A percentile compares a stretch with the other conserved stretches of the same genome.
These are phyloP conservation scores for Ophiocytium majus DNA, from an alignment of 352 stramenopile genomes.

Conservation along the genomic window DNA sequence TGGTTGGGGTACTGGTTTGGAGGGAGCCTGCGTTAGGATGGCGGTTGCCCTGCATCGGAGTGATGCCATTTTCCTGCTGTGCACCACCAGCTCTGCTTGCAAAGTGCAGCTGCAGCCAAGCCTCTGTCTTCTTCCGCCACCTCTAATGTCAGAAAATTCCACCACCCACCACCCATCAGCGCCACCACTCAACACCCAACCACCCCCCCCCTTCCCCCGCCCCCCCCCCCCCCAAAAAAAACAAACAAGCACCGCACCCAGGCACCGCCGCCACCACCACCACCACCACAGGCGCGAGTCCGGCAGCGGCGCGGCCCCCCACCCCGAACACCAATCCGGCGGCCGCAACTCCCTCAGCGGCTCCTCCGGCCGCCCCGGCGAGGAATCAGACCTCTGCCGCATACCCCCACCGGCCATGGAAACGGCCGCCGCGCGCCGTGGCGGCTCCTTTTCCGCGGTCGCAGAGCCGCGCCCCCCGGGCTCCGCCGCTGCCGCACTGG, in stretches of 20 bases:
- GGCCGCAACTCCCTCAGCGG: not conserved
- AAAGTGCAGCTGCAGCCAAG: not conserved
- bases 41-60: no score
- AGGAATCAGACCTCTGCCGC: not conserved
- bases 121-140: not conserved
- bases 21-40: no score
- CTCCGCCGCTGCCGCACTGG: no score
- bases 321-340: not conserved
- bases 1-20: not conserved
- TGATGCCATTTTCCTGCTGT: not conserved
- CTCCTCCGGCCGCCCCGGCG: not conserved
- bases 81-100: not conserved
- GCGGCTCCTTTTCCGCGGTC: not conserved
- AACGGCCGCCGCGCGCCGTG: not conserved
- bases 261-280: not conserved
- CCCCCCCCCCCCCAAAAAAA: no score
- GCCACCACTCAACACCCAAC: not conserved
- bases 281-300: not conserved
- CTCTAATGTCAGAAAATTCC: not conserved
- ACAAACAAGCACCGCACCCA: not conserved
- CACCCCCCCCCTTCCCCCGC: not conserved
- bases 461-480: not conserved
- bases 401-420: not conserved
- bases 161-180: not conserved
- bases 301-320: no score